A percentile compares a stretch with the other conserved stretches of the same genome.
Conservation (phyloP, 352 stramenopile species). For the Aphanomyces invadans region DNA sequence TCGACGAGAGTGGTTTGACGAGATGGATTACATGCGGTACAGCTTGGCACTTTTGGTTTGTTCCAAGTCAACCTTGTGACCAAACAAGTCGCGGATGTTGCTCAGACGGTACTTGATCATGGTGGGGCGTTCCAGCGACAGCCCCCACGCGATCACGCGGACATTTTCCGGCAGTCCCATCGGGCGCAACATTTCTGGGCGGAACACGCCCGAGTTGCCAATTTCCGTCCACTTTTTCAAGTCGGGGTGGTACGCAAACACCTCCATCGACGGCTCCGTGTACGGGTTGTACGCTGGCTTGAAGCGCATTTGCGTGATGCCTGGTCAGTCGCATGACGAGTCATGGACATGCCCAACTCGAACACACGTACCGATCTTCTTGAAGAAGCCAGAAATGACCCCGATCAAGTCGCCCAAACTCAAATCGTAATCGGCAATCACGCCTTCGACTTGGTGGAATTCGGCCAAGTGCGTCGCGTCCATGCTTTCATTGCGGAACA, state of each 20-base stretch:
- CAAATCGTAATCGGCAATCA: constrained; percentile 98
- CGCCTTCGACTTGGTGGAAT: constrained; percentile 99
- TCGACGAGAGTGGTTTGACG: too few relatives aligned
- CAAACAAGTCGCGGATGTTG: constrained; percentile 99
- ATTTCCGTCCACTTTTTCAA: constrained; percentile 99
- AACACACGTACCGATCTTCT: constrained; percentile 80
- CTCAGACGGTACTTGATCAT: constrained; percentile 99
- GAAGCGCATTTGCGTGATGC: constrained; percentile 97
- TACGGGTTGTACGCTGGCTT: constrained; percentile 99
- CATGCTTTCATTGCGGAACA: constrained; percentile 99
- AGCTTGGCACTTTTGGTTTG: constrained; percentile 90
- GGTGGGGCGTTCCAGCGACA: constrained; percentile 98
- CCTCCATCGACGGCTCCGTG: constrained; percentile 99
- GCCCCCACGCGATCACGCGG: constrained; percentile 97
- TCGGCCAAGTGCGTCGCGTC: constrained; percentile 99
- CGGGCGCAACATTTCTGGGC: constrained; percentile 97
- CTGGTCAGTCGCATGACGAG: background rate
- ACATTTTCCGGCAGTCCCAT: constrained; percentile 99
- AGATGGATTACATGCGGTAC: constrained; percentile 46
- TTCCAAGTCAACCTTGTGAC: constrained; percentile 98
- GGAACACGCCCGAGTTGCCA: constrained; percentile 98
- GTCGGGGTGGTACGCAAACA: constrained; percentile 99
- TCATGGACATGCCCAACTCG: constrained; percentile 27
- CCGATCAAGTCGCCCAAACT: constrained; percentile 98
- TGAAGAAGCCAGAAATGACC: constrained; percentile 99